Conservation (phyloP, 192 early-diverging fungal genomes). For the Rhizophagus prolifer region DNA sequence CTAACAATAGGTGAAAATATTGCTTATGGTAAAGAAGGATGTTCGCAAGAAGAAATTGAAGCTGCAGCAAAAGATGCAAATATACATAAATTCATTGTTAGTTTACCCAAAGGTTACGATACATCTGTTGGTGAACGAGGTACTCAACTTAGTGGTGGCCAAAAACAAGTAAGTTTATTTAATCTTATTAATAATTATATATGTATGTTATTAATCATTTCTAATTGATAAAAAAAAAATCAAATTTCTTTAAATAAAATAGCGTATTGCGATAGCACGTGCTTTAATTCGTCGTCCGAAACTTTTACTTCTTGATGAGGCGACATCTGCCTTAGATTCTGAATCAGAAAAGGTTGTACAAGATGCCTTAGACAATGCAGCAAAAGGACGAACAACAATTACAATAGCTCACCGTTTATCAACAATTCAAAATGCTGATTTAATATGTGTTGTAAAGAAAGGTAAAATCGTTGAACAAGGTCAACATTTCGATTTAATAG, state of each 20-base stretch:
- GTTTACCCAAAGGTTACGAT: constrained; percentile 59
- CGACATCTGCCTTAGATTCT: constrained; percentile 72
- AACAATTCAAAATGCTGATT: constrained; percentile 67
- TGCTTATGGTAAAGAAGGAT: constrained; percentile 56
- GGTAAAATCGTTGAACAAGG: constrained; percentile 76
- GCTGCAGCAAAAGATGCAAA: constrained; percentile 57
- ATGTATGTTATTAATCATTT: no score
- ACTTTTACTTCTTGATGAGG: constrained; percentile 83
- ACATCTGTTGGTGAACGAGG: constrained; percentile 73
- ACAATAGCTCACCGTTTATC: constrained; percentile 74
- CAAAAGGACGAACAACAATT: constrained; percentile 70
- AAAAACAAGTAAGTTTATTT: constrained; percentile 62
- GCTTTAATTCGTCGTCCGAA: constrained; percentile 85
- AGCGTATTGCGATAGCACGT: constrained; percentile 79
- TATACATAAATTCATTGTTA: constrained; percentile 57
- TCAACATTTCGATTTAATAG: constrained; percentile 73
- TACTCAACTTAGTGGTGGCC: constrained; percentile 61
- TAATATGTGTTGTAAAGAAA: constrained; percentile 81
- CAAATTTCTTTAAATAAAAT: neutral
- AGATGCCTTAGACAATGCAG: constrained; percentile 65
- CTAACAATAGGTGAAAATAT: constrained; percentile 89
- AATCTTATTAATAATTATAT: no score
- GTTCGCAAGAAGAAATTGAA: constrained; percentile 59
- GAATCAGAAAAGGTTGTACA: constrained; percentile 73
- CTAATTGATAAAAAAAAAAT: no score